Evolutionary conservation across 2,329 filamentous ascomycete species (phyloP), one percentile per base, ranked within the genome.

Genomic region (Daldinia sp.): DNA sequence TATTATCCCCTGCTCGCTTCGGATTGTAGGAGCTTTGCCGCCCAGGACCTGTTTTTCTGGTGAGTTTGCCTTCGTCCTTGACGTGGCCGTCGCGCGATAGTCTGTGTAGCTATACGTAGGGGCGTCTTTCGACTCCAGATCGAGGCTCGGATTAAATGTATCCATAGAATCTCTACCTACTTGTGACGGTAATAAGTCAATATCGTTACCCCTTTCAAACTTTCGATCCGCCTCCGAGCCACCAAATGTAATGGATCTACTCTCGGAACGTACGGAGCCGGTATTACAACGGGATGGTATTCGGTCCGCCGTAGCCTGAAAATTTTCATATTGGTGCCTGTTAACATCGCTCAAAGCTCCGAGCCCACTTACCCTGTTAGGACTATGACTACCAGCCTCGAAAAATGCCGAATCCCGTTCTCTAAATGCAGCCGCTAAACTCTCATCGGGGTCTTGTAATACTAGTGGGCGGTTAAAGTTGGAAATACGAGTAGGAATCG

Each of bases 131-230:
- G 68, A 68, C 41, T 73, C 73, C 10, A 73, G 41, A 37, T 75
- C 73, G 10, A 73, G 70, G 29, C 58, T 75, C 6, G 70, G 71
- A 43, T 72, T 71, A 58, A 75, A 73, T 5, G 71, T 73, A 29
- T 75, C 74, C 51, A 72, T 71, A 6, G 73, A 75, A 6, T 70
- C 69, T 54, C 74, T 70, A 6, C 70, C 65, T 19, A 67, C 58
- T 43, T 76, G 74, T 4, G 74, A 76, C 30, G 74, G 74, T 15
- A 76, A 49, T 6, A 75, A 61, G 60, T 76, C 73, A 55, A 76
- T 74, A 30, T 75, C 73, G 34, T 70, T 76, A 27, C 55, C 63
- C 58, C 68, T 68, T 6, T 41, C 47, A 21, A 61, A 52, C 47
- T 60, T 70, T 39, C 37, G 52, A 8, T 61, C 30, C 34, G 27